Percentiles rank a stretch among this genome's conserved stretches.
These are phyloP conservation scores for Xerocomellus chrysenteron DNA, from an alignment of 768 basidiomycete species.

Conservation along the genomic window DNA sequence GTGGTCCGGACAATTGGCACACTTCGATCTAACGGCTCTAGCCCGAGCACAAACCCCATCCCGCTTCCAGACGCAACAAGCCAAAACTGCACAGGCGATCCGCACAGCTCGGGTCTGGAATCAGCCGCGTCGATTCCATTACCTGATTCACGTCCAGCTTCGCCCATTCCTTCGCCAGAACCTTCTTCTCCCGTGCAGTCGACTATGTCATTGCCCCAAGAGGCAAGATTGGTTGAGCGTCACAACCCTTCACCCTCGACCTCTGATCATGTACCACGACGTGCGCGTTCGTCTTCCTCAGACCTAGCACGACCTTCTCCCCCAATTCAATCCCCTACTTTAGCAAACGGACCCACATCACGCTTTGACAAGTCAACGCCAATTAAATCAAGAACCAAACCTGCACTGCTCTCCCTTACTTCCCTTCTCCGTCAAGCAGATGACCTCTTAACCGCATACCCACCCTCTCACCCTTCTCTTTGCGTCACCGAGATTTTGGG, in stretches of 20 bases:
- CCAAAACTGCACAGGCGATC: background rate
- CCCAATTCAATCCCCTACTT: background rate
- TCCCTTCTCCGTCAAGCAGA: constrained; percentile 58
- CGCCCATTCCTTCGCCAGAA: background rate
- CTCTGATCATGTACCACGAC: background rate
- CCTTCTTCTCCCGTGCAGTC: background rate
- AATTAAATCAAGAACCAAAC: constrained; percentile 14
- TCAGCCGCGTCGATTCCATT: constrained; percentile 18
- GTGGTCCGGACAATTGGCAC: background rate
- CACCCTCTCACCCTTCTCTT: constrained; percentile 58
- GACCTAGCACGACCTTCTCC: background rate
- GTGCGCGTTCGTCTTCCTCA: constrained; percentile 12
- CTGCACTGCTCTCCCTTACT: constrained; percentile 41
- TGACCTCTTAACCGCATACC: constrained; percentile 53
- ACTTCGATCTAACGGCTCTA: background rate
- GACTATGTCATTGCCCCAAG: background rate
- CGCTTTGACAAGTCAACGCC: background rate
- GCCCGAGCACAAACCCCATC: background rate
- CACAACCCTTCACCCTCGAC: background rate
- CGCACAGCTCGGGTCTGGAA: constrained; percentile 1
- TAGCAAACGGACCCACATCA: background rate
- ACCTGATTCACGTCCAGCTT: constrained; percentile 20
- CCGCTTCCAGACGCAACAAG: background rate
- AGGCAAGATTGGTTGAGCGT: background rate
- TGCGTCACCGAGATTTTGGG: constrained; percentile 64